Percentiles rank a stretch among this genome's conserved stretches.
phyloP scores from a whole-genome alignment of 2,329 filamentous ascomycete species.

The Epichloe coenophiala region DNA sequence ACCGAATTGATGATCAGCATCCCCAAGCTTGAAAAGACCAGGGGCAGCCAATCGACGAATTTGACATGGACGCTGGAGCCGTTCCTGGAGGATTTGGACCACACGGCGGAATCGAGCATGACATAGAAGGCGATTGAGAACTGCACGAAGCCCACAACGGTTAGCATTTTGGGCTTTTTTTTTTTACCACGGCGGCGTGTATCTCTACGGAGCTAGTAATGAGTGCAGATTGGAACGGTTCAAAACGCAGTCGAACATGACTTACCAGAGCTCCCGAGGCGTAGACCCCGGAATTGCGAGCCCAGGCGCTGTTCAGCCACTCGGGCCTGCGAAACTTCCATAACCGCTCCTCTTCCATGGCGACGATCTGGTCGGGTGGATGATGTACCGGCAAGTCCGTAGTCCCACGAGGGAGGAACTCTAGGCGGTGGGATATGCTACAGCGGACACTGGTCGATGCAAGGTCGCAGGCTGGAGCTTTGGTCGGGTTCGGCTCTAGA shows the following conservation, averaged over 20 bases:
- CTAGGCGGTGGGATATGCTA: background rate
- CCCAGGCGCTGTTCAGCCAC: conserved; percentile 52
- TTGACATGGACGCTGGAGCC: conserved; percentile 46
- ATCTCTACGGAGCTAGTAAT: background rate
- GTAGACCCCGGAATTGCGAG: conserved; percentile 51
- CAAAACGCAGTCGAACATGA: conserved; percentile 6
- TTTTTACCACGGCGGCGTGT: background rate
- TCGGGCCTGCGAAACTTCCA: conserved; percentile 55
- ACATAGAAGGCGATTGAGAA: conserved; percentile 57
- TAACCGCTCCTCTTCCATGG: conserved; percentile 51
- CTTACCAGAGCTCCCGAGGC: conserved; percentile 47
- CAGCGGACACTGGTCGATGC: background rate
- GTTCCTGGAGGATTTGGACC: conserved; percentile 49
- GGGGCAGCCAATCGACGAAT: conserved; percentile 57
- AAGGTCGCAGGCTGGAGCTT: conserved; percentile 9
- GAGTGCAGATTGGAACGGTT: too few species aligned
- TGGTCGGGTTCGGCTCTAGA: background rate
- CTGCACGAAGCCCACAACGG: conserved; percentile 21
- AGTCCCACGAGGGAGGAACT: background rate
- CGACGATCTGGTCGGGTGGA: conserved; percentile 3
- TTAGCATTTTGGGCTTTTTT: background rate
- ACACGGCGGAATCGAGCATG: conserved; percentile 54
- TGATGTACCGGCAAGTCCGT: background rate
- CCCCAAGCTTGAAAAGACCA: conserved; percentile 52
- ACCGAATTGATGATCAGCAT: conserved; percentile 62